Conservation (phyloP, 2,329 filamentous ascomycete genomes). For the Huntiella abstrusa region DNA sequence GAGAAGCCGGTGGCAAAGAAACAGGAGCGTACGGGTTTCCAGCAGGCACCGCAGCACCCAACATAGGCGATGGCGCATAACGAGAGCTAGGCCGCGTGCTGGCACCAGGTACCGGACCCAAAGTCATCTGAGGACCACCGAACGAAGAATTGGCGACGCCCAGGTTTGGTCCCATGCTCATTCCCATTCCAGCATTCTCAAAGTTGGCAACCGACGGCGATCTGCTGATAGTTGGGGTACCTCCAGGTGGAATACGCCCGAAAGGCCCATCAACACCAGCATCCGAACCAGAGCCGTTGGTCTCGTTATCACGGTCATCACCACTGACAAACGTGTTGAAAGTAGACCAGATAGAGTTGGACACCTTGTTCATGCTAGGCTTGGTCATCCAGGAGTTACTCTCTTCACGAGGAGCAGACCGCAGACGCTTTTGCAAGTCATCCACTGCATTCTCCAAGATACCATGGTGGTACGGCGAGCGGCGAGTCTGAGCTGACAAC, state of each 20-base stretch:
- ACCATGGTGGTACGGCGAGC: conserved; percentile 71
- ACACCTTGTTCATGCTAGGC: conserved; percentile 89
- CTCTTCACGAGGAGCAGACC: conserved; percentile 66
- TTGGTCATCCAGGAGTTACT: conserved; percentile 82
- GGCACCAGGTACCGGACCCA: not conserved
- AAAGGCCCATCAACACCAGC: conserved; percentile 58
- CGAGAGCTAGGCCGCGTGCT: conserved; percentile 22
- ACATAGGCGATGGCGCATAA: conserved; percentile 25
- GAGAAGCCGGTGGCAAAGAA: not conserved
- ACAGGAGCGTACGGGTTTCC: conserved; percentile 3
- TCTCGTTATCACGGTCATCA: conserved; percentile 65
- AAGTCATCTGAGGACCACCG: conserved; percentile 13
- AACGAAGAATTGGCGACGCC: conserved; percentile 16
- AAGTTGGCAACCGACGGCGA: conserved; percentile 51
- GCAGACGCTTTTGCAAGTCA: conserved; percentile 66
- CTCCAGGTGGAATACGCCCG: conserved; percentile 53
- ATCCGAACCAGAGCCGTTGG: conserved; percentile 39
- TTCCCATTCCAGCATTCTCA: conserved; percentile 33
- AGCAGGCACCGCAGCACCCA: conserved; percentile 14
- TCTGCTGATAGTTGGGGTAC: conserved; percentile 53
- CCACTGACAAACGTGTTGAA: conserved; percentile 96
- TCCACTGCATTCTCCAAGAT: conserved; percentile 59
- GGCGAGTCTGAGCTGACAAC: conserved; percentile 62
- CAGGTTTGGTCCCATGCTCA: conserved; percentile 14
- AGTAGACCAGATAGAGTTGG: conserved; percentile 71